Evolutionary conservation across 2,329 filamentous ascomycete genomes (phyloP).

Genomic region (Penicillium olsonii): DNA sequence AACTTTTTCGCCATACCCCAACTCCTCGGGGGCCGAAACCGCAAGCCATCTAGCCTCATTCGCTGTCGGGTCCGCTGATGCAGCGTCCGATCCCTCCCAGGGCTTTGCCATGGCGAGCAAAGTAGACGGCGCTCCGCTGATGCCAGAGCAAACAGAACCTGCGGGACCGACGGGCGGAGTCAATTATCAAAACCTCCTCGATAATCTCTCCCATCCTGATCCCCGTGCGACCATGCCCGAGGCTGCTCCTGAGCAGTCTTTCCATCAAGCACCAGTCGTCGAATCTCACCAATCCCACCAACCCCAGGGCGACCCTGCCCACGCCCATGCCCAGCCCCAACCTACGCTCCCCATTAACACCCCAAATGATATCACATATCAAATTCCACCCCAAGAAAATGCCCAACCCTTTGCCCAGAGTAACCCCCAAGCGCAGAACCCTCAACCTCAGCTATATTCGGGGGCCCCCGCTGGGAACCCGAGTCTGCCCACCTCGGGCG

Average conservation of each 20-base stretch:
- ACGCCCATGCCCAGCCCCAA: conserved; percentile 48
- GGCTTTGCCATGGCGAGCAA: conserved; percentile 30
- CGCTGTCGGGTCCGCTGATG: conserved; percentile 25
- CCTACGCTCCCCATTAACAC: conserved; percentile 39
- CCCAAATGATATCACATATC: conserved; percentile 42
- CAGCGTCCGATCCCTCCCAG: conserved; percentile 26
- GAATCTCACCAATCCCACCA: conserved; percentile 36
- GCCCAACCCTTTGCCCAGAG: conserved; percentile 34
- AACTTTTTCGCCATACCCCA: conserved; percentile 29
- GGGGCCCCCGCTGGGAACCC: conserved; percentile 37
- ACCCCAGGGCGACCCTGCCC: conserved; percentile 45
- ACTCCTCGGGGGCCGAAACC: conserved; percentile 10
- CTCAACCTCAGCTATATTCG: conserved; percentile 28
- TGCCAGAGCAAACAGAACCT: too few species aligned
- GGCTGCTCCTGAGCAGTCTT: conserved; percentile 28
- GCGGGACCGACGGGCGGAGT: conserved; percentile 44
- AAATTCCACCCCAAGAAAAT: conserved; percentile 33
- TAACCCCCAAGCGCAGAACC: conserved; percentile 31
- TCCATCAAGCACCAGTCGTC: conserved; percentile 32
- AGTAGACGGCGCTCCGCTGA: conserved; percentile 34
- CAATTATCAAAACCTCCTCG: conserved; percentile 51
- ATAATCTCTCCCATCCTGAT: conserved; percentile 46
- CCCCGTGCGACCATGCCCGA: conserved; percentile 27
- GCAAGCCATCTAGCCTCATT: conserved; percentile 7
- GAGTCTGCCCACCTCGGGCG: conserved; percentile 43